Conservation (phyloP, 2,329 filamentous ascomycete genomes). For the Diplodia corticola region DNA sequence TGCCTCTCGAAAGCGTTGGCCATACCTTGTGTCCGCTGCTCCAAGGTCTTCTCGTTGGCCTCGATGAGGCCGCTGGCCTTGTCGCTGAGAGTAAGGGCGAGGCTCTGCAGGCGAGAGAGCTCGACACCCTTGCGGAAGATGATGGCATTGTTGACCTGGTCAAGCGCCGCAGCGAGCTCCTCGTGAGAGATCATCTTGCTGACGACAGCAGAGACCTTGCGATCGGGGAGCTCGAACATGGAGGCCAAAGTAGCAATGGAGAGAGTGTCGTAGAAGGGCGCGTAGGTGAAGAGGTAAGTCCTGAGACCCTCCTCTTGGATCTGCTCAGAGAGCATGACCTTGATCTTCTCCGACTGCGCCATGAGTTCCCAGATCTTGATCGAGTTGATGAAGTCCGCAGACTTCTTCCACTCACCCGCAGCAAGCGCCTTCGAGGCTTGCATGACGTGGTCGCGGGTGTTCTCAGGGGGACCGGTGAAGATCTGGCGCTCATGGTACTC, state of each 20-base stretch:
- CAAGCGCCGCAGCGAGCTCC: conserved; percentile 90
- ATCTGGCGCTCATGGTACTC: conserved; percentile 99
- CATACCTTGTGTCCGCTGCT: conserved; percentile 95
- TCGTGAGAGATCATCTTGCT: conserved; percentile 99
- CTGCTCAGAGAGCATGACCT: conserved; percentile 94
- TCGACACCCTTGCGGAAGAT: conserved; percentile 99
- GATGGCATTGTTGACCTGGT: conserved; percentile 95
- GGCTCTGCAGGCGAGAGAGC: conserved; percentile 89
- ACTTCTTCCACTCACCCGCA: conserved; percentile 98
- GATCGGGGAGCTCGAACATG: conserved; percentile 93
- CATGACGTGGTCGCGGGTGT: conserved; percentile 98
- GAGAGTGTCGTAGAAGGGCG: conserved; percentile 97
- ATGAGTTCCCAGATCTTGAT: conserved; percentile 99
- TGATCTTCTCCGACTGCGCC: conserved; percentile 88
- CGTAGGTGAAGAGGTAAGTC: conserved; percentile 99
- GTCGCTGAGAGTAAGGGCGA: conserved; percentile 90
- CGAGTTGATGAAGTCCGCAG: conserved; percentile 86
- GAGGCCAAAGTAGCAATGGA: conserved; percentile 77
- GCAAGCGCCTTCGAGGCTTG: conserved; percentile 96
- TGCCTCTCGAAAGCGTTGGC: conserved; percentile 94
- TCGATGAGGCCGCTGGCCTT: conserved; percentile 96
- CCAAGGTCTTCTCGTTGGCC: conserved; percentile 93
- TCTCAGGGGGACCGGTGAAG: conserved; percentile 97
- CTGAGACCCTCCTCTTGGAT: conserved; percentile 98
- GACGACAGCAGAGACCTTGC: conserved; percentile 91